A percentile compares a stretch with the other conserved stretches of the same genome.
These are phyloP conservation scores for Shiraia bambusicola DNA, from an alignment of 2,329 filamentous ascomycete genomes.

Conservation along the genomic window DNA sequence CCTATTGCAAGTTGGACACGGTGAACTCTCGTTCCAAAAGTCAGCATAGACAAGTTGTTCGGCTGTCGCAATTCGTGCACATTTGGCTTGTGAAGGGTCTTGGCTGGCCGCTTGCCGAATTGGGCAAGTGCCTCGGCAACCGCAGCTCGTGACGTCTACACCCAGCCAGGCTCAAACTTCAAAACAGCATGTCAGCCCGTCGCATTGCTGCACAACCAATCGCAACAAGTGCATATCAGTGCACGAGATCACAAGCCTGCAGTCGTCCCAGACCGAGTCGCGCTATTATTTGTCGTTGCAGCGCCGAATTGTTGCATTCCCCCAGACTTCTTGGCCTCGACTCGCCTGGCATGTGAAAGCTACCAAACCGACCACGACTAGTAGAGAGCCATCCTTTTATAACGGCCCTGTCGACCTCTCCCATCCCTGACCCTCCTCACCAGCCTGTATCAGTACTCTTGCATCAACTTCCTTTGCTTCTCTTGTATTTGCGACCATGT, in stretches of 20 bases:
- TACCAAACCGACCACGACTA: conserved; percentile 14
- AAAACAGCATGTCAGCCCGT: conserved; percentile 28
- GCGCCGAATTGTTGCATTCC: conserved; percentile 21
- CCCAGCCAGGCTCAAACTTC: conserved; percentile 18
- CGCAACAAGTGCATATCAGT: conserved; percentile 17
- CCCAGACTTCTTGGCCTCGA: conserved; percentile 33
- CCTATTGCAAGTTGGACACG: too few relatives aligned
- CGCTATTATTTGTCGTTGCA: conserved; percentile 30
- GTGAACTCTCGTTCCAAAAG: neutral
- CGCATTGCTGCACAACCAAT: conserved; percentile 27
- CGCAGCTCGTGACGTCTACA: conserved; percentile 30
- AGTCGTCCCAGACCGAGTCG: conserved; percentile 23
- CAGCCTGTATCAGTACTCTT: conserved; percentile 14
- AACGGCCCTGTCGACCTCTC: conserved; percentile 21
- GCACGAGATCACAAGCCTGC: conserved; percentile 34
- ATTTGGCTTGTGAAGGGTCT: conserved; percentile 15
- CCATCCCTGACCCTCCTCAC: conserved; percentile 23
- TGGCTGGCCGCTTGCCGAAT: conserved; percentile 8
- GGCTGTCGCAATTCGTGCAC: neutral
- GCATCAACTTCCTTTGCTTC: conserved; percentile 7
- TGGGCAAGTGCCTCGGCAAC: conserved; percentile 33
- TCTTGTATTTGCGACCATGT: conserved; percentile 59
- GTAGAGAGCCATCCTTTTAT: conserved; percentile 16
- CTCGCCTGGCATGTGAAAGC: conserved; percentile 42
- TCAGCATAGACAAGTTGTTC: neutral